These are phyloP conservation scores for Monilinia fructicola DNA, from an alignment of 2,329 filamentous ascomycete species.

Conservation along the genomic window DNA sequence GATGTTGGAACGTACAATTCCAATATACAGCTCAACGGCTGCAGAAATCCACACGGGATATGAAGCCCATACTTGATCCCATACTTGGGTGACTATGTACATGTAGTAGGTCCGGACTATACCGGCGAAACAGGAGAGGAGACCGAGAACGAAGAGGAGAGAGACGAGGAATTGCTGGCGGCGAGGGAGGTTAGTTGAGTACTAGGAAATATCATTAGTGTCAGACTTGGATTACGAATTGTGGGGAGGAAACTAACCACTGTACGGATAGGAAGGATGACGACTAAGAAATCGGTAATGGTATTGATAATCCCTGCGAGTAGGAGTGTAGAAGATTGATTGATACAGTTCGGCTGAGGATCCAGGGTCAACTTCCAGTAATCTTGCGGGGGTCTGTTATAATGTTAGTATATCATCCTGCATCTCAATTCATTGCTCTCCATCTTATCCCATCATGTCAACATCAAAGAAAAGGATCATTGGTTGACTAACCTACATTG, in stretches of 20 bases:
- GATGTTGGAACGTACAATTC: conserved; percentile 35
- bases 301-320: conserved; percentile 60
- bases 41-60: conserved; percentile 43
- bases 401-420: neutral
- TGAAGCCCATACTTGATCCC: conserved; percentile 43
- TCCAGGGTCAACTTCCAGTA: conserved; percentile 43
- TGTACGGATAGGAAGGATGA: conserved; percentile 49
- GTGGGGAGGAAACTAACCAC: conserved; percentile 14
- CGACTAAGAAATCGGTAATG: conserved; percentile 56
- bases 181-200: conserved; percentile 47
- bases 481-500: conserved; percentile 33
- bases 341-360: conserved; percentile 45
- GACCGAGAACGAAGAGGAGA: conserved; percentile 51
- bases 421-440: neutral
- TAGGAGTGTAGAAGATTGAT: conserved; percentile 53
- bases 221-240: neutral
- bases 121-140: conserved; percentile 47
- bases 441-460: neutral
- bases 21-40: conserved; percentile 46
- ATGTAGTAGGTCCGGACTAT: conserved; percentile 44
- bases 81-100: conserved; percentile 37
- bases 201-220: conserved; percentile 40
- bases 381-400: conserved; percentile 41
- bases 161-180: conserved; percentile 50
- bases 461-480: neutral